Conservation (phyloP, 495 filamentous ascomycete genomes). For the Aspergillus wentii region DNA sequence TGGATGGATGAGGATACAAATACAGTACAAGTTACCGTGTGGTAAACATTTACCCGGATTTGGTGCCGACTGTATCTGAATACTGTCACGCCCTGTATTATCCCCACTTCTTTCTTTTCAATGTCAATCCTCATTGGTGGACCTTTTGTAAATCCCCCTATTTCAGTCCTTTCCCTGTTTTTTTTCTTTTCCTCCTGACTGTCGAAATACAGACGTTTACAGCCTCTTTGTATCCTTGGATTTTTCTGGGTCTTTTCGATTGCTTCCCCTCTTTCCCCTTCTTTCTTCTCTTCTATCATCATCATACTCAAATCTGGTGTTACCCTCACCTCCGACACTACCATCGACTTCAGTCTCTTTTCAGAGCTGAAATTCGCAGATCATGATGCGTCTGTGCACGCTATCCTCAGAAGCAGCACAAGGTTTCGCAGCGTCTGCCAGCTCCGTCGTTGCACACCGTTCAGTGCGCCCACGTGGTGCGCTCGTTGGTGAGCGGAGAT, state of each 20-base stretch:
- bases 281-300: background rate
- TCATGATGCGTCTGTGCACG: conserved; percentile 23
- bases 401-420: conserved; percentile 13
- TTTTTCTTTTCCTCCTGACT: too few species aligned
- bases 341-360: conserved; percentile 1
- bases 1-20: background rate
- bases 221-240: too few species aligned
- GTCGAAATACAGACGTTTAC: too few species aligned
- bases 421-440: conserved; percentile 32
- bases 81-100: too few species aligned
- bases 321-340: background rate
- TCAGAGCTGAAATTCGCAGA: conserved; percentile 11
- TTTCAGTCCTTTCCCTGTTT: too few species aligned
- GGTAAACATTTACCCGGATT: too few species aligned
- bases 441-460: conserved; percentile 26
- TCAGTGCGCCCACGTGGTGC: conserved; percentile 43
- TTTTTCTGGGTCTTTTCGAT: background rate
- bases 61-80: too few species aligned
- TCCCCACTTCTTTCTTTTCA: too few species aligned
- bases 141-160: too few species aligned
- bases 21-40: too few species aligned
- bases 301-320: conserved; percentile 1
- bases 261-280: conserved; percentile 1
- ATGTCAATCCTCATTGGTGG: too few species aligned
- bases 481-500: conserved; percentile 36